Conservation (phyloP, 2,329 filamentous ascomycete genomes). For the Aspergillus brasiliensis region DNA sequence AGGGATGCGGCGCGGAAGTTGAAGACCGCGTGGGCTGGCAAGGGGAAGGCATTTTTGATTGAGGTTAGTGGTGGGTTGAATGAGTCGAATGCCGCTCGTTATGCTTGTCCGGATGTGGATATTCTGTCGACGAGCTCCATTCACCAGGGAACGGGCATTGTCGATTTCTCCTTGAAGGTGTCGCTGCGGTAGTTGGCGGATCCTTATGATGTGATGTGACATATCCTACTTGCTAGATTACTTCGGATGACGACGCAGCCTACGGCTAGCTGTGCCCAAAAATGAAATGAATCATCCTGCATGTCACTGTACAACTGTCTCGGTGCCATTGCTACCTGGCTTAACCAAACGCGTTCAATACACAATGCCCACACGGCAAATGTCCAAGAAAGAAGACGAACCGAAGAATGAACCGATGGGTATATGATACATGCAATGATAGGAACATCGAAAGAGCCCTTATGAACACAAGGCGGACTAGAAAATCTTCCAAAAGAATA, state of each 20-base stretch:
- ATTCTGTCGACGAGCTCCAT: constrained; percentile 96
- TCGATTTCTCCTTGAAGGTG: constrained; percentile 97
- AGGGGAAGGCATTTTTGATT: constrained; percentile 72
- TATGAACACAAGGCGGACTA: not conserved
- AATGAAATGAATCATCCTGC: not conserved
- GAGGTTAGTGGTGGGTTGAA: constrained; percentile 92
- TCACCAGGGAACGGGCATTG: constrained; percentile 89
- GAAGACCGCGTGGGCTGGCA: constrained; percentile 76
- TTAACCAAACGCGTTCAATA: not conserved
- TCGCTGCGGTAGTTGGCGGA: constrained; percentile 32
- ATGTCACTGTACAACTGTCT: constrained; percentile 5
- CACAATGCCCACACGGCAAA: not conserved
- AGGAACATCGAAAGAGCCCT: not conserved
- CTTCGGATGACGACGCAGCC: not conserved
- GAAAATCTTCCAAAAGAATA: not conserved
- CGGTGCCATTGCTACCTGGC: not conserved
- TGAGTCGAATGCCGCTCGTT: constrained; percentile 77
- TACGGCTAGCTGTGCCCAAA: no score
- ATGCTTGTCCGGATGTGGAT: constrained; percentile 78
- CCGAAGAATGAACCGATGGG: constrained; percentile 13
- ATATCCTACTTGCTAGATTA: constrained; percentile 12
- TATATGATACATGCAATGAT: constrained; percentile 13
- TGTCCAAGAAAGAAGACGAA: constrained; percentile 2
- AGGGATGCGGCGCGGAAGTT: constrained; percentile 72
- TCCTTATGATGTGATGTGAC: constrained; percentile 1